A percentile compares a stretch with the other conserved stretches of the same genome.
These are phyloP conservation scores for Salvia rosmarinus DNA, from an alignment of 257 asterid species.

Conservation along the genomic window DNA sequence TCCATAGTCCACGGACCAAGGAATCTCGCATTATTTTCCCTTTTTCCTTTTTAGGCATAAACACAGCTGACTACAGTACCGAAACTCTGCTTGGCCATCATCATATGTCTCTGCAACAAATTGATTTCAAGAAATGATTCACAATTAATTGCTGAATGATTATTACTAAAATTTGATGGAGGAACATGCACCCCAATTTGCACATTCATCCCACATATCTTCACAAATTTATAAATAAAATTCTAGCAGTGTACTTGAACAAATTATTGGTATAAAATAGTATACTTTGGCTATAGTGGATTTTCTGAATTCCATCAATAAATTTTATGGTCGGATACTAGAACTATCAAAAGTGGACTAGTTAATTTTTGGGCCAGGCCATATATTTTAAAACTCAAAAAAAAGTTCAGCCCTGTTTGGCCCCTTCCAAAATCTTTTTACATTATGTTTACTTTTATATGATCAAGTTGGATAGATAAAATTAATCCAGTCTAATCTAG, in stretches of 20 bases:
- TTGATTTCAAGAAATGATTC: not conserved
- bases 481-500: too few species aligned
- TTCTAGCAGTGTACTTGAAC: conserved; percentile 5
- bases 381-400: too few species aligned
- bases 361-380: too few species aligned
- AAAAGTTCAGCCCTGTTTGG: too few species aligned
- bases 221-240: not conserved
- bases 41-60: not conserved
- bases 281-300: too few species aligned
- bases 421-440: too few species aligned
- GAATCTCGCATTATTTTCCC: not conserved
- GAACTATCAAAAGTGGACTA: too few species aligned
- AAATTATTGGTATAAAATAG: not conserved
- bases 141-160: conserved; percentile 29
- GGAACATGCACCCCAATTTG: conserved; percentile 4
- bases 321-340: too few species aligned
- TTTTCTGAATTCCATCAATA: not conserved
- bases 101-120: not conserved
- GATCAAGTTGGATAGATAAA: too few species aligned
- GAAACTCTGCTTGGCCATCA: not conserved
- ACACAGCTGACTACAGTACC: not conserved
- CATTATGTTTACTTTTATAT: too few species aligned
- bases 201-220: conserved; percentile 28
- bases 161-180: conserved; percentile 42
- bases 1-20: not conserved